phyloP scores from a whole-genome alignment of 257 asterid genomes.

The Solanum lignicaule region DNA sequence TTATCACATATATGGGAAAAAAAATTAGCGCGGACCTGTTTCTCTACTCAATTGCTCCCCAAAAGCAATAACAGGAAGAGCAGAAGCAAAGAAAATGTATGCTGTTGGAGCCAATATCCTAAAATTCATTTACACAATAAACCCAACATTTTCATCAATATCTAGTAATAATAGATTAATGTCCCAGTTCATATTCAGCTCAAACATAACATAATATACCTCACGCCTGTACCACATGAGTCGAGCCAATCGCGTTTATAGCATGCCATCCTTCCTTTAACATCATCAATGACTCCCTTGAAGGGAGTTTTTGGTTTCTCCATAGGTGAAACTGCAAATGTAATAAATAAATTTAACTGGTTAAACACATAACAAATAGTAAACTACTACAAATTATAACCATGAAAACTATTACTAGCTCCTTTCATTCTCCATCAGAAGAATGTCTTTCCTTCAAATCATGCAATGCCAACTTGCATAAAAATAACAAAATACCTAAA shows the following conservation, averaged over 20 bases:
- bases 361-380: neutral
- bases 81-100: constrained; percentile 87
- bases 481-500: neutral
- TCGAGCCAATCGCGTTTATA: constrained; percentile 36
- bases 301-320: constrained; percentile 23
- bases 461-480: neutral
- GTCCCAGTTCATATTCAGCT: neutral
- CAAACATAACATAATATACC: constrained; percentile 18
- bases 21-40: constrained; percentile 43
- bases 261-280: constrained; percentile 33
- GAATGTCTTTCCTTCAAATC: neutral
- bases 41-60: constrained; percentile 79
- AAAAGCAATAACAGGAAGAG: constrained; percentile 87
- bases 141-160: neutral
- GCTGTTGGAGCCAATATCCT: constrained; percentile 93
- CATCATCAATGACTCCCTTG: constrained; percentile 24
- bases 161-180: neutral
- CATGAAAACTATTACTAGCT: neutral
- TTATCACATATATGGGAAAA: neutral
- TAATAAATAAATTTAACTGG: neutral
- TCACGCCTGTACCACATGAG: constrained; percentile 48
- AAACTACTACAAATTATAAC: neutral
- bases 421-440: neutral
- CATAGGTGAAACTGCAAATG: constrained; percentile 18
- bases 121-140: constrained; percentile 9